Evolutionary conservation across 108 stramenopile genomes (phyloP).

Genomic region (Skeletonema costatum): DNA sequence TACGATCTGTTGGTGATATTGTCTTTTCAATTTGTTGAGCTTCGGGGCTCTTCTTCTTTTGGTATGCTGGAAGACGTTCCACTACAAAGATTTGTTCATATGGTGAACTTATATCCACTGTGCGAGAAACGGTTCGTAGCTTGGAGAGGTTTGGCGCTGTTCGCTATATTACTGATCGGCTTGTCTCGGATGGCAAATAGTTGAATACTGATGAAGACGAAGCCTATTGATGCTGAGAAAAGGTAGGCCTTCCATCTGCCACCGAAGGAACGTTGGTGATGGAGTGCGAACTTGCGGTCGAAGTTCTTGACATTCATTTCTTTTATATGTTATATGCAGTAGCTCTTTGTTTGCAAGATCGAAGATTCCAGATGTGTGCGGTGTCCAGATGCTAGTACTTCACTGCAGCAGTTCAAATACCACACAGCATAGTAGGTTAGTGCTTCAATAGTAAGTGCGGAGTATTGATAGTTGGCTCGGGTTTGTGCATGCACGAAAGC

Average conservation of each 20-base stretch:
- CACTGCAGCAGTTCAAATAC: not conserved
- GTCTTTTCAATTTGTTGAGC: conserved; percentile 4
- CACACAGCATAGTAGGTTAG: no score
- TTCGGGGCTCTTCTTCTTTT: not conserved
- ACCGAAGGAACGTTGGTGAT: not conserved
- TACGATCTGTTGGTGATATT: conserved; percentile 20
- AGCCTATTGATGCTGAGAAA: not conserved
- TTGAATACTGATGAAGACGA: not conserved
- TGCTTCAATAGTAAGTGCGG: no score
- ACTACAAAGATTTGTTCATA: conserved; percentile 45
- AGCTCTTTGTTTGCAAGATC: not conserved
- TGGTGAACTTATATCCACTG: conserved; percentile 1
- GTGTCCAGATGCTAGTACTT: not conserved
- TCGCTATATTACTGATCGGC: not conserved
- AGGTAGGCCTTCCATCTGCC: not conserved
- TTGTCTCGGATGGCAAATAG: not conserved
- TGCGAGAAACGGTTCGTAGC: conserved; percentile 15
- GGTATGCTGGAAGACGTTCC: conserved; percentile 3
- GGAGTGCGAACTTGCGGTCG: not conserved
- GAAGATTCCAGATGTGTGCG: not conserved
- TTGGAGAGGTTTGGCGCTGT: not conserved
- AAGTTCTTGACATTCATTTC: not conserved
- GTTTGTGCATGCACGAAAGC: no score
- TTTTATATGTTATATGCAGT: not conserved
- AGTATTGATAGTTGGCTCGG: no score